Evolutionary conservation across 1,139 yeast genomes (phyloP).

Genomic region (Sugiyamaella neomexicana): DNA sequence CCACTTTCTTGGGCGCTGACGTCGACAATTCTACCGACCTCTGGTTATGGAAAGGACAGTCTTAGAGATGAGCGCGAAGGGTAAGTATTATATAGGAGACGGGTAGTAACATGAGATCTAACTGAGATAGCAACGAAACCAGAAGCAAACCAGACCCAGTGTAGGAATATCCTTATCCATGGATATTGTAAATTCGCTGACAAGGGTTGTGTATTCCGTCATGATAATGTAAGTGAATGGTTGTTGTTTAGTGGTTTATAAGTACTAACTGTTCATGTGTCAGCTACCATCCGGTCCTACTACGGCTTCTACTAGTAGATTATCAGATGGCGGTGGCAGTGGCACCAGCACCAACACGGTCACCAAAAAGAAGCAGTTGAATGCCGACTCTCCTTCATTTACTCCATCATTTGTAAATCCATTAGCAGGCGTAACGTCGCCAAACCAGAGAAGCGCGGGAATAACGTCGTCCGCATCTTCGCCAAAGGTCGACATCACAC

Average conservation of each 20-base stretch:
- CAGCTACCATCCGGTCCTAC: neutral
- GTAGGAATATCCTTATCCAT: slow-evolving; percentile 81
- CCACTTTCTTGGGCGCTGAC: too few relatives aligned
- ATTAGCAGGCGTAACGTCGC: slow-evolving; percentile 24
- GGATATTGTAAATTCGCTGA: slow-evolving; percentile 89
- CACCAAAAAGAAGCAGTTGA: slow-evolving; percentile 48
- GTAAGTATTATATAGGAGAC: neutral
- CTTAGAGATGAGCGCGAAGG: slow-evolving; percentile 9
- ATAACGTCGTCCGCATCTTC: slow-evolving; percentile 20
- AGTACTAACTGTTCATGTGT: slow-evolving; percentile 3
- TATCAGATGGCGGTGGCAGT: slow-evolving; percentile 5
- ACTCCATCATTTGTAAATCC: slow-evolving; percentile 47
- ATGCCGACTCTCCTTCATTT: slow-evolving; percentile 65
- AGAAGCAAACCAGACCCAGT: slow-evolving; percentile 68
- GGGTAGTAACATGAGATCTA: neutral
- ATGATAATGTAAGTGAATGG: slow-evolving; percentile 41
- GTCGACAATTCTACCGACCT: neutral
- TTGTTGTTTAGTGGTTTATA: too few relatives aligned
- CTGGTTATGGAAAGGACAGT: slow-evolving; percentile 5
- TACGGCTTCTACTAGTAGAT: neutral
- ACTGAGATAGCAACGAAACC: slow-evolving; percentile 15
- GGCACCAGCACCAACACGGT: neutral
- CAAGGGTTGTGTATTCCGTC: slow-evolving; percentile 85
- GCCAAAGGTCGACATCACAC: slow-evolving; percentile 20
- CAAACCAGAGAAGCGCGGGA: slow-evolving; percentile 20